A percentile compares a stretch with the other conserved stretches of the same genome.
Conservation (phyloP, 805 yeast genomes). For the Teunomyces atbi region DNA sequence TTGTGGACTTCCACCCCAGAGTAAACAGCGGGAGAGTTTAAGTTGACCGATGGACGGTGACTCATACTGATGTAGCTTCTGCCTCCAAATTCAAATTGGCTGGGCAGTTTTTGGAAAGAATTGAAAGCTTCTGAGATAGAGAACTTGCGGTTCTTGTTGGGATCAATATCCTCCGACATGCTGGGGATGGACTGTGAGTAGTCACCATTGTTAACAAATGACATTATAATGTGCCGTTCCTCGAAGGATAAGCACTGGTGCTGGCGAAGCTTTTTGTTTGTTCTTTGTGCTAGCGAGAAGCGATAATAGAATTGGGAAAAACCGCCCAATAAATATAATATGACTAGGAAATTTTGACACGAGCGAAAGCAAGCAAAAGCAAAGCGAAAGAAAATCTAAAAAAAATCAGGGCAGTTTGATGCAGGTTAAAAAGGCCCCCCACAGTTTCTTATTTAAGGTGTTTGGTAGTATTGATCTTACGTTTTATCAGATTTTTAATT, state of each 20-base stretch:
- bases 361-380: background rate
- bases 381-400: background rate
- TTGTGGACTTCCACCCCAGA: slow-evolving; percentile 52
- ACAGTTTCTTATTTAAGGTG: background rate
- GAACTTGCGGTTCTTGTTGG: slow-evolving; percentile 7
- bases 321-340: background rate
- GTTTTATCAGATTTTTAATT: background rate
- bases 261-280: background rate
- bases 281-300: background rate
- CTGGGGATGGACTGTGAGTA: background rate
- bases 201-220: background rate
- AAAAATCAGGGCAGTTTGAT: background rate
- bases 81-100: slow-evolving; percentile 33
- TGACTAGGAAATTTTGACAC: background rate
- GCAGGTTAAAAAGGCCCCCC: background rate
- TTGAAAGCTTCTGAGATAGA: slow-evolving; percentile 15
- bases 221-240: background rate
- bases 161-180: background rate
- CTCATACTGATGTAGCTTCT: slow-evolving; percentile 38
- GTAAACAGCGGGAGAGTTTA: slow-evolving; percentile 44
- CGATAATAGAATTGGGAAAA: background rate
- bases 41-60: slow-evolving; percentile 25
- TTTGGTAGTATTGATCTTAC: background rate
- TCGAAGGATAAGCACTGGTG: background rate
- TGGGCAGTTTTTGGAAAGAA: slow-evolving; percentile 13